Conservation (phyloP, 345 rosid species). For the Erodium maritimum region DNA sequence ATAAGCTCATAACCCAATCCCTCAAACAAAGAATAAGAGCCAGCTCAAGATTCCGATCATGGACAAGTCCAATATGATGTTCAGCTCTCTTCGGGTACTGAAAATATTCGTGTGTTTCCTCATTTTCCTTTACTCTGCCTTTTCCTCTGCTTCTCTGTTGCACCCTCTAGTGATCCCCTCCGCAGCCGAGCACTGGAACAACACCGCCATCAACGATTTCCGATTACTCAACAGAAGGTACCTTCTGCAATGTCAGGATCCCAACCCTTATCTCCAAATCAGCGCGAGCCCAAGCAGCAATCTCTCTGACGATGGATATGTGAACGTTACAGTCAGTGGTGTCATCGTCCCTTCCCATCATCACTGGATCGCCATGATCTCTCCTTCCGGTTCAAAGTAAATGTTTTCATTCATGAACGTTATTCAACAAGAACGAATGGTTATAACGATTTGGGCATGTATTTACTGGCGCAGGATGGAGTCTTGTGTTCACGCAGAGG, state of each 20-base stretch:
- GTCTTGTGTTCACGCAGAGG: background rate
- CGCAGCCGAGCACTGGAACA: slow-evolving; percentile 15
- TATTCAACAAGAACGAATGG: too few species aligned
- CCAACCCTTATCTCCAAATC: slow-evolving; percentile 20
- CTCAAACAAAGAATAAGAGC: too few species aligned
- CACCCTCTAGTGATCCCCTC: slow-evolving; percentile 27
- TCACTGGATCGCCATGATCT: slow-evolving; percentile 65
- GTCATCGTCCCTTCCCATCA: slow-evolving; percentile 21
- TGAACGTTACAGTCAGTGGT: slow-evolving; percentile 37
- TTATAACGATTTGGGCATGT: background rate
- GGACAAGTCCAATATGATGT: too few species aligned
- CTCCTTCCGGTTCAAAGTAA: slow-evolving; percentile 47
- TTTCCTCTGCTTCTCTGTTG: slow-evolving; percentile 5
- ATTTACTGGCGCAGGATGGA: background rate
- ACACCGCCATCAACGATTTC: slow-evolving; percentile 41
- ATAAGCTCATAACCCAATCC: too few species aligned
- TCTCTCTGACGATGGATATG: slow-evolving; percentile 26
- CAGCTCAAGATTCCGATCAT: too few species aligned
- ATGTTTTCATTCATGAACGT: background rate
- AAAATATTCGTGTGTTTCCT: too few species aligned
- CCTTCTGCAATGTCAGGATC: slow-evolving; percentile 18
- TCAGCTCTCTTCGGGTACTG: too few species aligned
- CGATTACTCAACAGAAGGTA: slow-evolving; percentile 39
- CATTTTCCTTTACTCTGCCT: too few species aligned
- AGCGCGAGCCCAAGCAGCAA: slow-evolving; percentile 5